Conservation (phyloP, 2,329 filamentous ascomycete genomes). For the Verticillium dahliae region DNA sequence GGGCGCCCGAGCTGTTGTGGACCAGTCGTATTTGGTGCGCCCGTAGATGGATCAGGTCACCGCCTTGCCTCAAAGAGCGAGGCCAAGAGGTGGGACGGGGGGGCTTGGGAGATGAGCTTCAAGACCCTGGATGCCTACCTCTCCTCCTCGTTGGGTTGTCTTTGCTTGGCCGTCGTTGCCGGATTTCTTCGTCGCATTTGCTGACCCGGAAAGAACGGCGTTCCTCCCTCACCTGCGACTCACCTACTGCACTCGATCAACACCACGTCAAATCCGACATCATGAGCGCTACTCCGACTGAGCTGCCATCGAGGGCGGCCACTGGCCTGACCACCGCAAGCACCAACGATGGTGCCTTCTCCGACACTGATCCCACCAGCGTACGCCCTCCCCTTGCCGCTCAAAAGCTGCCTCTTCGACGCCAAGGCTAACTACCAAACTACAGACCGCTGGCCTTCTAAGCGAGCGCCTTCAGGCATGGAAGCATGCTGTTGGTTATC, state of each 20-base stretch:
- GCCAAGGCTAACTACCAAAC: neutral
- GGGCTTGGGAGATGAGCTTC: neutral
- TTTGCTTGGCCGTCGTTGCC: neutral
- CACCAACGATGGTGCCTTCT: constrained; percentile 49
- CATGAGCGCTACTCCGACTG: constrained; percentile 19
- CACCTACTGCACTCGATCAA: neutral
- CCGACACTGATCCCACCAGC: constrained; percentile 50
- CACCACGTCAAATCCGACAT: neutral
- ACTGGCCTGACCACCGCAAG: constrained; percentile 23
- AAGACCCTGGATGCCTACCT: neutral
- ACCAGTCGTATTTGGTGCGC: neutral
- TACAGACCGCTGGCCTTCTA: constrained; percentile 70
- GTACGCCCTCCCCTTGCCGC: constrained; percentile 29
- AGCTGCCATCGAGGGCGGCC: constrained; percentile 38
- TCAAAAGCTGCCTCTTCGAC: neutral
- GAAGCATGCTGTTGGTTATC: constrained; percentile 88
- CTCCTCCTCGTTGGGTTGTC: neutral
- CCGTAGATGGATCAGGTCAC: neutral
- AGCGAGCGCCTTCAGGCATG: constrained; percentile 85
- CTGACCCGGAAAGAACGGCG: neutral
- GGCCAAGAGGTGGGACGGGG: neutral
- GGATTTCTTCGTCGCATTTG: neutral
- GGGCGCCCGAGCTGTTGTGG: neutral
- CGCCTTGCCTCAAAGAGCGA: neutral
- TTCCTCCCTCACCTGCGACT: neutral